phyloP scores from a whole-genome alignment of 345 rosid genomes.

The Linum trigynum region DNA sequence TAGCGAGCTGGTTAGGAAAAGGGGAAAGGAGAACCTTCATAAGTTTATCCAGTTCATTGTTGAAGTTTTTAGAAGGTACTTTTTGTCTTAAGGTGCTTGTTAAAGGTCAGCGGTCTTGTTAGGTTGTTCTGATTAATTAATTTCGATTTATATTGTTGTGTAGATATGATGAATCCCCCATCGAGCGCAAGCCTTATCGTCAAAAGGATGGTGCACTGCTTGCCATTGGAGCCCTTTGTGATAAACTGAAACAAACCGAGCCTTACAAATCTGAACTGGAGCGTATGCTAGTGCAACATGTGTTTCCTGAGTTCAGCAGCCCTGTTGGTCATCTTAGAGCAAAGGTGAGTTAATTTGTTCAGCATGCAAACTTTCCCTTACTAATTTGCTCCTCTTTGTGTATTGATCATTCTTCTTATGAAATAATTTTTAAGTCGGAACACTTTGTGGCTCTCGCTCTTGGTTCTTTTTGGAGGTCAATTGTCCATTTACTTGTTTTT shows the following conservation, averaged over 20 bases:
- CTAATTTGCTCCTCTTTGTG: not conserved
- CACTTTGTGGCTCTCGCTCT: not conserved
- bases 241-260: slow-evolving; percentile 88
- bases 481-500: not conserved
- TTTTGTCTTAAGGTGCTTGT: slow-evolving; percentile 4
- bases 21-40: slow-evolving; percentile 84
- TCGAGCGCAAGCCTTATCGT: slow-evolving; percentile 64
- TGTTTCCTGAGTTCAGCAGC: slow-evolving; percentile 90
- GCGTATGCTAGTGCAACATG: slow-evolving; percentile 92
- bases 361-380: not conserved
- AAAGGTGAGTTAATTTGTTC: slow-evolving; percentile 45
- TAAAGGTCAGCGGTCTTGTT: not conserved
- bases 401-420: slow-evolving; percentile 3
- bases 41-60: slow-evolving; percentile 79
- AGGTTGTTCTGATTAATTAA: not conserved
- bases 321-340: slow-evolving; percentile 97
- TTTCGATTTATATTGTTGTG: not conserved
- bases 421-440: not conserved
- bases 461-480: not conserved
- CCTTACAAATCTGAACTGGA: slow-evolving; percentile 91
- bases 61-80: slow-evolving; percentile 69
- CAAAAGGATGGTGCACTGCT: slow-evolving; percentile 98
- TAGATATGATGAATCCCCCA: slow-evolving; percentile 73
- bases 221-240: slow-evolving; percentile 96
- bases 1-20: slow-evolving; percentile 87